A percentile compares a stretch with the other conserved stretches of the same genome.
Conservation (phyloP, 2,329 filamentous ascomycete species). For the Periconia macrospinosa region DNA sequence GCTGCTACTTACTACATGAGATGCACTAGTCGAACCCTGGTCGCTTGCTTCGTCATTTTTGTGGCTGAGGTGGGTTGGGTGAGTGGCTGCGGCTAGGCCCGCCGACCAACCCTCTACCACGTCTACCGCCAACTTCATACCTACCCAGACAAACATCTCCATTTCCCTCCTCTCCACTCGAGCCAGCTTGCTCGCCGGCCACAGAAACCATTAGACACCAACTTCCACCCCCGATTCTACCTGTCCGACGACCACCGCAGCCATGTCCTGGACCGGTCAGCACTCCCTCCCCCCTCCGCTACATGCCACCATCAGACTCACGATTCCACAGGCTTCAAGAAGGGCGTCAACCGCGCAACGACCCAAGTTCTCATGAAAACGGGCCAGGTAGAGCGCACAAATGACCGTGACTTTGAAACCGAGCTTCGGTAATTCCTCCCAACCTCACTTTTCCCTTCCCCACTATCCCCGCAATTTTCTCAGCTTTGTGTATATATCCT, state of each 20-base stretch:
- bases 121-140: conserved; percentile 14
- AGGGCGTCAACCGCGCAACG: conserved; percentile 97
- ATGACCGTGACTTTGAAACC: conserved; percentile 97
- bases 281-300: conserved; percentile 3
- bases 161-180: conserved; percentile 2
- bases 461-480: not conserved
- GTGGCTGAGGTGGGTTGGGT: not conserved
- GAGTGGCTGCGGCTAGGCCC: conserved; percentile 19
- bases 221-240: not conserved
- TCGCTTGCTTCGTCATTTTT: conserved; percentile 27
- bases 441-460: conserved; percentile 1
- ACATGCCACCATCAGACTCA: conserved; percentile 20
- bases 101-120: conserved; percentile 7
- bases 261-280: conserved; percentile 61
- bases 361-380: conserved; percentile 99
- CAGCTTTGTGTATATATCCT: not conserved
- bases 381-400: conserved; percentile 98
- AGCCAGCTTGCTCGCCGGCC: not conserved
- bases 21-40: conserved; percentile 10
- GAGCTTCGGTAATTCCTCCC: conserved; percentile 71
- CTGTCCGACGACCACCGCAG: conserved; percentile 16
- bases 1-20: too few relatives aligned
- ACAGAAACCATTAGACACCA: not conserved
- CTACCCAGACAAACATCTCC: conserved; percentile 1
- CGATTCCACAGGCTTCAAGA: conserved; percentile 72